Evolutionary conservation across 441 rosid genomes (phyloP).

Genomic region (Euphorbia corollata): DNA sequence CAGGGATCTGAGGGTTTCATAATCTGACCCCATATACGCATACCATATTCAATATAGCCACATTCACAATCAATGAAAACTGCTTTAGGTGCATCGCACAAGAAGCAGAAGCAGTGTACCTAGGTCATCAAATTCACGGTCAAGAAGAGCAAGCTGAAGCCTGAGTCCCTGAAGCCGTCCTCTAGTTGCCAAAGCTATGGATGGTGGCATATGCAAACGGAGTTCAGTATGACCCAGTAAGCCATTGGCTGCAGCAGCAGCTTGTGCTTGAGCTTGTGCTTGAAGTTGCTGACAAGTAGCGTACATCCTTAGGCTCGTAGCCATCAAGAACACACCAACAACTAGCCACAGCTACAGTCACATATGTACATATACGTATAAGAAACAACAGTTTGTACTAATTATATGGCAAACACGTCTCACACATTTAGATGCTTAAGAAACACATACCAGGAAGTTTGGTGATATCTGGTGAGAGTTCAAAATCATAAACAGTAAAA

Average conservation of each 20-base stretch:
- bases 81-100: background rate
- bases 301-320: conserved; percentile 74
- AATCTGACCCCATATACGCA: conserved; percentile 40
- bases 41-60: background rate
- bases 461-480: conserved; percentile 88
- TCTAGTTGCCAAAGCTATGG: conserved; percentile 72
- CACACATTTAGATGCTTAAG: conserved; percentile 8
- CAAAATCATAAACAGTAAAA: conserved; percentile 76
- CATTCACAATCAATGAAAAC: background rate
- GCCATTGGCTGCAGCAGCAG: conserved; percentile 63
- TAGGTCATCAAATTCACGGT: conserved; percentile 78
- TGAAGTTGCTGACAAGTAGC: conserved; percentile 86
- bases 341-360: conserved; percentile 74
- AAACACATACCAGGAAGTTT: conserved; percentile 63
- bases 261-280: conserved; percentile 76
- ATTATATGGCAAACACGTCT: conserved; percentile 1
- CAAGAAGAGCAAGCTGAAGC: conserved; percentile 88
- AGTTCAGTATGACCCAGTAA: conserved; percentile 76
- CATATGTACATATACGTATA: background rate
- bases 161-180: conserved; percentile 84
- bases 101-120: conserved; percentile 31
- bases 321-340: conserved; percentile 78
- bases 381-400: background rate
- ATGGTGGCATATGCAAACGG: conserved; percentile 77
- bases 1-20: conserved; percentile 79